Conservation (phyloP, 805 yeast genomes). For the Wickerhamiella azyma region DNA sequence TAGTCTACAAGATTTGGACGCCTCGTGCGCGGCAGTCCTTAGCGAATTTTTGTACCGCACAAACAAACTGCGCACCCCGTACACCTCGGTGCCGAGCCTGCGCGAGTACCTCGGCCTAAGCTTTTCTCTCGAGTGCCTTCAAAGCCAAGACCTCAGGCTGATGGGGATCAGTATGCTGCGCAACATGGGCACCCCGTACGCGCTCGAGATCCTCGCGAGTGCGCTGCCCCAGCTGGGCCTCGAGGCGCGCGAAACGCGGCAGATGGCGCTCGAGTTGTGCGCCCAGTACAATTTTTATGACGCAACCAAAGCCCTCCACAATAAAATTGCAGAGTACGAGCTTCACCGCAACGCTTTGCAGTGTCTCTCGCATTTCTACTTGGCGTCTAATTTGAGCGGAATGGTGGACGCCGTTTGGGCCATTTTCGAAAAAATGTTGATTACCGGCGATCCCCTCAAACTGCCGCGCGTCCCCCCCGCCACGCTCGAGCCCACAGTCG, state of each 20-base stretch:
- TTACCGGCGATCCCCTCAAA: not conserved
- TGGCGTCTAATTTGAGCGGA: conserved; percentile 10
- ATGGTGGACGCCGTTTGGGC: conserved; percentile 10
- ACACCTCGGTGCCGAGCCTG: conserved; percentile 6
- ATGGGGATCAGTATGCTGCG: conserved; percentile 13
- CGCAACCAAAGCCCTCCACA: conserved; percentile 8
- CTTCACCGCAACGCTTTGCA: conserved; percentile 9
- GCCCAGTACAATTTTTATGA: conserved; percentile 12
- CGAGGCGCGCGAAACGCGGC: conserved; percentile 7
- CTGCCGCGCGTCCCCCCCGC: conserved; percentile 2
- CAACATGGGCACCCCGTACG: conserved; percentile 12
- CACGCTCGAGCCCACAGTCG: conserved; percentile 9
- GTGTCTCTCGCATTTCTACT: conserved; percentile 11
- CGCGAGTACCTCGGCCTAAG: conserved; percentile 14
- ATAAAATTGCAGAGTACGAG: conserved; percentile 12
- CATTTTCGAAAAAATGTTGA: conserved; percentile 12
- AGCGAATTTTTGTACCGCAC: conserved; percentile 14
- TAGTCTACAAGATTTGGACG: conserved; percentile 12
- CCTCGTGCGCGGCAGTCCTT: conserved; percentile 11
- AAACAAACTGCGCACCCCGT: conserved; percentile 10
- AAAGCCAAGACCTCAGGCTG: conserved; percentile 8
- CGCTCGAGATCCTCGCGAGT: conserved; percentile 9
- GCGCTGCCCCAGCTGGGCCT: conserved; percentile 14
- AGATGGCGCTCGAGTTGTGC: conserved; percentile 10
- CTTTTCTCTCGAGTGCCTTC: conserved; percentile 12